These are phyloP conservation scores for Kodamaea kakaduensis DNA, from an alignment of 805 yeast genomes.

Conservation along the genomic window DNA sequence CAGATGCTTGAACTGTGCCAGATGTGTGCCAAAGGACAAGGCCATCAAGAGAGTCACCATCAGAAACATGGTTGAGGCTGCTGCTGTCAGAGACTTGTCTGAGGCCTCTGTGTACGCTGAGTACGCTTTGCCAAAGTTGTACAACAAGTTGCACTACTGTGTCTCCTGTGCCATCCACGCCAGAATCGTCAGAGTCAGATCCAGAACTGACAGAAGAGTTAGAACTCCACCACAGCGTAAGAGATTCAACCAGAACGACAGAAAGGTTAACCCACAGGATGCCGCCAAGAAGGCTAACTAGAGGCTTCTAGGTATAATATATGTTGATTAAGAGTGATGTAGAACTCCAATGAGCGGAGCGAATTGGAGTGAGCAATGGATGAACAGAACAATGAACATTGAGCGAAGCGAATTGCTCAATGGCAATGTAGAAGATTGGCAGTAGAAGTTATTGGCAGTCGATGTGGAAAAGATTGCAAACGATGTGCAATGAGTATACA, in stretches of 20 bases:
- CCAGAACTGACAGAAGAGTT: constrained; percentile 96
- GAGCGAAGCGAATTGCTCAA: too few relatives aligned
- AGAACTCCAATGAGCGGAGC: background rate
- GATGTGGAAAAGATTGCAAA: too few relatives aligned
- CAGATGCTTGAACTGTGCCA: constrained; percentile 99
- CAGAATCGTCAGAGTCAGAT: constrained; percentile 99
- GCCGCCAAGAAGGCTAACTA: constrained; percentile 91
- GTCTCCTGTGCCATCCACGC: constrained; percentile 99
- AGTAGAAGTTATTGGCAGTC: too few relatives aligned
- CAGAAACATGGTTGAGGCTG: constrained; percentile 99
- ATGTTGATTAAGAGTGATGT: background rate
- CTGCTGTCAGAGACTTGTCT: constrained; percentile 99
- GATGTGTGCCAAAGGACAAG: constrained; percentile 99
- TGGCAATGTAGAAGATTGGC: too few relatives aligned
- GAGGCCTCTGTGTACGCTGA: constrained; percentile 99
- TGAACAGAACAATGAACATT: too few relatives aligned
- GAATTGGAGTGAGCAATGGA: too few relatives aligned
- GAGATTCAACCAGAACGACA: constrained; percentile 88
- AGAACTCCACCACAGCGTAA: constrained; percentile 99
- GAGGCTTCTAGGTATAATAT: too few relatives aligned
- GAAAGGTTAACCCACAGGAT: constrained; percentile 93
- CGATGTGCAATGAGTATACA: too few relatives aligned
- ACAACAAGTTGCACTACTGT: constrained; percentile 99
- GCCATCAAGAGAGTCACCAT: constrained; percentile 99
- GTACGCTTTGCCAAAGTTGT: constrained; percentile 99